phyloP scores from a whole-genome alignment of 345 rosid genomes.

The Corchorus olitorius region DNA sequence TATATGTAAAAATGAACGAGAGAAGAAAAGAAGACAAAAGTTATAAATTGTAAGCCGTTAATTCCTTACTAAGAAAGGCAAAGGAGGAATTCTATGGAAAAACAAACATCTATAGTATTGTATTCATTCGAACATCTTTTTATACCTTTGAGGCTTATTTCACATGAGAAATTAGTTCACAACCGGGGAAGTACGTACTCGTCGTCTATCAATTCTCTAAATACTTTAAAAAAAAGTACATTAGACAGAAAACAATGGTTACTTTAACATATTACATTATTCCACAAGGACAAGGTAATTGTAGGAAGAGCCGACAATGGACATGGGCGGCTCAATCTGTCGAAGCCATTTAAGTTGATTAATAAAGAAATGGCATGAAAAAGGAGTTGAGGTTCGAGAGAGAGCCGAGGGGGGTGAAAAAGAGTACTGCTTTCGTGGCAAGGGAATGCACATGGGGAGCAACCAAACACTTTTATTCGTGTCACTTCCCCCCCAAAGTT shows the following conservation, averaged over 20 bases:
- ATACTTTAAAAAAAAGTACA: too few species aligned
- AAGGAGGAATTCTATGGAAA: not conserved
- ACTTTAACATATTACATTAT: not conserved
- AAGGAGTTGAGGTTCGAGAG: not conserved
- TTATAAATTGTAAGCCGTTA: not conserved
- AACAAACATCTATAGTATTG: not conserved
- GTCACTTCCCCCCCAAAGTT: slow-evolving; percentile 25
- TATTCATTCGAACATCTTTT: too few species aligned
- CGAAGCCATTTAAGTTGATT: not conserved
- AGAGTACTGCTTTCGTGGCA: slow-evolving; percentile 27
- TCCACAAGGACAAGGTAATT: not conserved
- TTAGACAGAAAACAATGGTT: not conserved
- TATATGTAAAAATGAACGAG: not conserved
- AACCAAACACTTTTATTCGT: slow-evolving; percentile 28
- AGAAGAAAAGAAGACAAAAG: not conserved
- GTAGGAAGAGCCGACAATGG: not conserved
- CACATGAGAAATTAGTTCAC: not conserved
- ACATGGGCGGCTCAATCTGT: not conserved
- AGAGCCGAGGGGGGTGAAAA: slow-evolving; percentile 18
- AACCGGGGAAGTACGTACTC: not conserved
- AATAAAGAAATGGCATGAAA: not conserved
- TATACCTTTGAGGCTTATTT: not conserved
- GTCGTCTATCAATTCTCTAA: not conserved
- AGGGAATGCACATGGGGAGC: slow-evolving; percentile 51
- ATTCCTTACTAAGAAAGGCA: not conserved